A percentile compares a stretch with the other conserved stretches of the same genome.
phyloP scores from a whole-genome alignment of 2,329 filamentous ascomycete genomes.

The Curvularia lunata region DNA sequence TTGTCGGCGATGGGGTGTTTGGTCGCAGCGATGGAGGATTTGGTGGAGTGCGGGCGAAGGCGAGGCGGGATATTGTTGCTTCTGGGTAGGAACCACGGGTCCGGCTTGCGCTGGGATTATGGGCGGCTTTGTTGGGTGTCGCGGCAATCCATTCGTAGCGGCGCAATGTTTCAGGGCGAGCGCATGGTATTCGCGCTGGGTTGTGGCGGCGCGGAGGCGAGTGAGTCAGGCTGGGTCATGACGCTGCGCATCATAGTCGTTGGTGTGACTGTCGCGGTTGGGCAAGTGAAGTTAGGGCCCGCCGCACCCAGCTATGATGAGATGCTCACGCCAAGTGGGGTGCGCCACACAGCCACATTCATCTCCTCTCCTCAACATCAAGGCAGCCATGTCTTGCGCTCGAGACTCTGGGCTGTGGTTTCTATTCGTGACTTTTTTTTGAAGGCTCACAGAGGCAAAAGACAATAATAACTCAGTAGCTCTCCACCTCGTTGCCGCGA shows the following conservation, averaged over 20 bases:
- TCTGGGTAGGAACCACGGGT: constrained; percentile 19
- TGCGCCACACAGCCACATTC: constrained; percentile 22
- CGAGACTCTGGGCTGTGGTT: background rate
- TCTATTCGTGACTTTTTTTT: background rate
- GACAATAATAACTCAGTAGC: constrained; percentile 30
- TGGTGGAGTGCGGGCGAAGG: constrained; percentile 11
- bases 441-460: background rate
- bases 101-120: constrained; percentile 16
- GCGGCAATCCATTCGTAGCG: constrained; percentile 30
- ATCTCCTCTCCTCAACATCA: background rate
- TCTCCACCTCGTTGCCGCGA: constrained; percentile 52
- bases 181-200: constrained; percentile 29
- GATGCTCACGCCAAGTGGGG: constrained; percentile 27
- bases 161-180: constrained; percentile 35
- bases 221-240: constrained; percentile 29
- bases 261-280: constrained; percentile 22
- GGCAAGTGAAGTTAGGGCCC: constrained; percentile 24
- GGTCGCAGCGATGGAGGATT: constrained; percentile 11
- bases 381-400: background rate
- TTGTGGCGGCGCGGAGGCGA: constrained; percentile 33
- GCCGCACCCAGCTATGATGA: constrained; percentile 18
- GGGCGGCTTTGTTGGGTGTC: constrained; percentile 33
- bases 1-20: constrained; percentile 14
- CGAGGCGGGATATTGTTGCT: constrained; percentile 5
- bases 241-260: constrained; percentile 26